phyloP scores from a whole-genome alignment of 2,329 filamentous ascomycete genomes.

The Alternaria solani region DNA sequence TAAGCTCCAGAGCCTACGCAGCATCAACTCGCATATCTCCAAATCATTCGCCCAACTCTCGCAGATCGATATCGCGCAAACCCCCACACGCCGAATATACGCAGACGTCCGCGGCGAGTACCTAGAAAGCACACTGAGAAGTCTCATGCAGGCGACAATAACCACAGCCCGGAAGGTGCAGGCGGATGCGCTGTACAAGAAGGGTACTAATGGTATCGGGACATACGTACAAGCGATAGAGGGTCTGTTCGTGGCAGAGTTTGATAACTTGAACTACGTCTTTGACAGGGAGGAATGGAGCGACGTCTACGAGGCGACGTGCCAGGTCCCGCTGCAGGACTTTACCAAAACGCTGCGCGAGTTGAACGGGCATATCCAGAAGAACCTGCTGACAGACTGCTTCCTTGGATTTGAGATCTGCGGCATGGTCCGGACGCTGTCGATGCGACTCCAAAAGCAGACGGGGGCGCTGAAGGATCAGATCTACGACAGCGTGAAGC shows the following conservation, averaged over 20 bases:
- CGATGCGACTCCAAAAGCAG: slow-evolving; percentile 78
- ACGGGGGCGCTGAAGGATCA: slow-evolving; percentile 86
- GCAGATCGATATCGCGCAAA: slow-evolving; percentile 62
- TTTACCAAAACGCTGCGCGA: slow-evolving; percentile 87
- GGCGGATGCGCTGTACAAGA: slow-evolving; percentile 82
- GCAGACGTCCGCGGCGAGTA: slow-evolving; percentile 87
- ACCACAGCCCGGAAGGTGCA: slow-evolving; percentile 78
- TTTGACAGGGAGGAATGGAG: slow-evolving; percentile 89
- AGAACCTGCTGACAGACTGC: slow-evolving; percentile 87
- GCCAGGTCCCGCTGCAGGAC: slow-evolving; percentile 78
- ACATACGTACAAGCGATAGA: slow-evolving; percentile 90
- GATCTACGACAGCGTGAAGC: slow-evolving; percentile 85
- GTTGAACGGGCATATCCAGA: slow-evolving; percentile 87
- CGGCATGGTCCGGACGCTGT: slow-evolving; percentile 83
- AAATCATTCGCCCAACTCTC: slow-evolving; percentile 63
- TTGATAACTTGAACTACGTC: slow-evolving; percentile 87
- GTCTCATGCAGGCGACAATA: slow-evolving; percentile 82
- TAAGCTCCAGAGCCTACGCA: slow-evolving; percentile 74
- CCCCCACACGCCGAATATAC: slow-evolving; percentile 81
- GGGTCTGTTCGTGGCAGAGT: slow-evolving; percentile 85
- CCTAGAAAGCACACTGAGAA: slow-evolving; percentile 80
- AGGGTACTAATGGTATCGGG: slow-evolving; percentile 89
- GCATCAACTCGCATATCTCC: slow-evolving; percentile 80
- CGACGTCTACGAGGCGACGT: slow-evolving; percentile 78
- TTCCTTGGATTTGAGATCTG: slow-evolving; percentile 95